These are phyloP conservation scores for Cercospora nicotianae DNA, from an alignment of 2,329 filamentous ascomycete genomes.

Conservation along the genomic window DNA sequence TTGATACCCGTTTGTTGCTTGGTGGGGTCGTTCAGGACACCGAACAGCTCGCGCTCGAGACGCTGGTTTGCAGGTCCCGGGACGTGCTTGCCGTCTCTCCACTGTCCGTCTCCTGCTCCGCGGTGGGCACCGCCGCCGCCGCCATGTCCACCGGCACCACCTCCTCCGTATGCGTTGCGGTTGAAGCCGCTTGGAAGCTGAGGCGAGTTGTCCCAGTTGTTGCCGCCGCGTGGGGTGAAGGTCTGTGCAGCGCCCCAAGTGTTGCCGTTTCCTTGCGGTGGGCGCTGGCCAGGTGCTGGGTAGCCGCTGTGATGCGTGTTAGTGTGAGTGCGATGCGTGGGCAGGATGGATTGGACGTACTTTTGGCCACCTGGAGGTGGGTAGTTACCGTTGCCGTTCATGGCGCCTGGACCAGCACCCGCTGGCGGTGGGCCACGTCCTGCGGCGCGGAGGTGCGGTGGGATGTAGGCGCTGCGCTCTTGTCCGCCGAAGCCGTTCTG, in stretches of 20 bases:
- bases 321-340: conserved; percentile 16
- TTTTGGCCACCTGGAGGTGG: conserved; percentile 42
- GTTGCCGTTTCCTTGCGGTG: conserved; percentile 34
- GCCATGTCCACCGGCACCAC: conserved; percentile 50
- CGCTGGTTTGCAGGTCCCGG: conserved; percentile 85
- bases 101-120: conserved; percentile 92
- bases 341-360: conserved; percentile 24
- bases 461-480: conserved; percentile 75
- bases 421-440: conserved; percentile 42
- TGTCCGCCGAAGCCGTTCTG: conserved; percentile 47
- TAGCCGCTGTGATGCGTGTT: conserved; percentile 47
- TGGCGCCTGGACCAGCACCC: conserved; percentile 47
- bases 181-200: conserved; percentile 54
- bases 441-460: conserved; percentile 71
- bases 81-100: conserved; percentile 95
- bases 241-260: conserved; percentile 57
- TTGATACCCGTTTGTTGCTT: conserved; percentile 99
- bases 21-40: conserved; percentile 81
- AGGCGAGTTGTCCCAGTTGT: conserved; percentile 41
- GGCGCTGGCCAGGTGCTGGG: conserved; percentile 23
- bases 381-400: conserved; percentile 50
- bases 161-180: conserved; percentile 60
- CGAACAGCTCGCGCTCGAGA: conserved; percentile 93
- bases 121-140: conserved; percentile 60
- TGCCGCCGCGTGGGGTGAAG: conserved; percentile 52